Base-by-base conservation (phyloP, 495 filamentous ascomycete genomes). In the Pyrenula massariospora region DNA sequence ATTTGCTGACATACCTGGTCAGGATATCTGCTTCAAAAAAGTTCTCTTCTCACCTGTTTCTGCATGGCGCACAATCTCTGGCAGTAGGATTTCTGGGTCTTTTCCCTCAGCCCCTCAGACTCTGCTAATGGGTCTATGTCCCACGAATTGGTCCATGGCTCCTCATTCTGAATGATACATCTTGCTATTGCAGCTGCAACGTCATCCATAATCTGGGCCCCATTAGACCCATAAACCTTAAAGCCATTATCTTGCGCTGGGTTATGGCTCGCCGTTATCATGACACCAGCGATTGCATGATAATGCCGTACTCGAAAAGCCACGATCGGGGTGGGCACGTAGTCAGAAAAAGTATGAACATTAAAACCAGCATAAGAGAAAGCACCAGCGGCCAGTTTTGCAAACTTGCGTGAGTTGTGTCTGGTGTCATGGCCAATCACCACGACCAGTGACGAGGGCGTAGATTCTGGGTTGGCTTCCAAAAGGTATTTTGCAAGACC, bases 191-290 rank as follows among this genome's bases (percentile, higher is more conserved):
- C 74, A 22, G 62, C 68, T 59, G 88, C 85, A 59, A 81, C 31
- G 72, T 53, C 24, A 22, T 25, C 22, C 24, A 52, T 20, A 3
- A 56, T 5, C 19, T 20, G 22, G 10, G 31, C 71, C 1, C 31
- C 31, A 15, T 42, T 42, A 8, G 31, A 8, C 15, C 31, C 31
- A 42, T 42, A 42, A 42, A 42, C 31, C 31, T 42, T 42, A 15
- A 42, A 42, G 31, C 75, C 81, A 62, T 89, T 88, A 64, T 89
- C 84, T 58, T 79, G 68, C 20, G 81, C 77, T 52, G 85, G 85
- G 60, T 89, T 89, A 66, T 86, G 83, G 58, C 80, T 83, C 22
- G 85, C 85, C 50, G 85, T 88, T 52, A 88, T 74, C 85, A 89
- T 88, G 22, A 89, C 70, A 48, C 85, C 85, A 25, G 82, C 85